Evolutionary conservation across 2,329 filamentous ascomycete species (phyloP), one percentile per base, ranked within the genome.

Genomic region (Emericellopsis cladophorae): DNA sequence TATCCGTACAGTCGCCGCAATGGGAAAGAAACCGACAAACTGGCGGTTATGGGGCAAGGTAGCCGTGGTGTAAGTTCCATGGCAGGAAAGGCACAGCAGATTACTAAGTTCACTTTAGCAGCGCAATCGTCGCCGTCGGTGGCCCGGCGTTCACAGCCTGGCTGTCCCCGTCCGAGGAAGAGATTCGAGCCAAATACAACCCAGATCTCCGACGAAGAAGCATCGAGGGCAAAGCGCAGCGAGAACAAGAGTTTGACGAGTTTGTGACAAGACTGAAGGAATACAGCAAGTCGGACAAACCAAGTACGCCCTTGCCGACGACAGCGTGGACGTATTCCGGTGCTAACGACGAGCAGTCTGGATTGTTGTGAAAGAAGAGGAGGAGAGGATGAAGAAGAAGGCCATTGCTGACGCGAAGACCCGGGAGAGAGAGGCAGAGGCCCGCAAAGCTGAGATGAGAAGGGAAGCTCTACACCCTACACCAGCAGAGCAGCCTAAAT

Each of bases 201-300:
- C 90, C 90, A 1, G 92, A 96, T 29, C 74, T 98, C n/a, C 84
- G 92, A 57, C 84, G 85, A 60, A 77, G 84, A 54, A 88, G 84
- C 46, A 66, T 94, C n/a, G 88, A 89, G 60, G 76, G 80, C 44
- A 76, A 87, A 15, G 71, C 81, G 43, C 77, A 83, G 57, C 75
- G 76, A 45, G 78, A 92, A 55, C 74, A 89, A 60, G 88, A 95
- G 44, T 95, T 95, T 52, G 84, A 95, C 55, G 75, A 88, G 42
- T 96, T 95, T 54, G 84, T 95, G 23, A 73, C 56, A 38, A 79
- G 81, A 51, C 62, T 98, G 56, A 95, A 94, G 70, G 77, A 90
- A 52, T 86, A 89, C 59, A 84, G 86, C 22, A 93, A 89, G 66
- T 92, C 83, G 12, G 82, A 94, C 56, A 95, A 90, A 65, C 85